Percentiles rank a stretch among this genome's conserved stretches.
Conservation (phyloP, 2,329 filamentous ascomycete genomes). For the Cercospora canescens region DNA sequence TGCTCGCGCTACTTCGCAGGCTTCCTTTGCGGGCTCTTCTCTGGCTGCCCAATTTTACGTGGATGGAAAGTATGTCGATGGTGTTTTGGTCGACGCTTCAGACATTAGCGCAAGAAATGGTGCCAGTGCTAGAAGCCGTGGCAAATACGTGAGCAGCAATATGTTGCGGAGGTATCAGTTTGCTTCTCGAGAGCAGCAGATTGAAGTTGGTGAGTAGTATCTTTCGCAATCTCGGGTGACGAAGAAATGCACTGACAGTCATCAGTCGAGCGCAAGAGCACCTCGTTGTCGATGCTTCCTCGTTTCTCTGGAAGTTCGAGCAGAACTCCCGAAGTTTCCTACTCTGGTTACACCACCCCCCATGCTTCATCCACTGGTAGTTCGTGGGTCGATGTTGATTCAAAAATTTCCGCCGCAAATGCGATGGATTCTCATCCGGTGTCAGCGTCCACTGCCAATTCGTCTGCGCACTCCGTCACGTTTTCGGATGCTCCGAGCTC, state of each 20-base stretch:
- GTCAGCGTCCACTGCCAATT: neutral
- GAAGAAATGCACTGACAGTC: neutral
- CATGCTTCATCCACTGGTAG: neutral
- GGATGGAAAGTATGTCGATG: constrained; percentile 17
- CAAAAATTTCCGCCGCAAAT: neutral
- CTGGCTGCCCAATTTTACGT: constrained; percentile 14
- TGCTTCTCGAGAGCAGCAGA: constrained; percentile 4
- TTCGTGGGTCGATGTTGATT: neutral
- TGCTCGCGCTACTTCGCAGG: neutral
- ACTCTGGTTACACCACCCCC: neutral
- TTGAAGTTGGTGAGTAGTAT: constrained; percentile 2
- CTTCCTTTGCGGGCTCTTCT: constrained; percentile 1
- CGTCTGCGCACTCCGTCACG: neutral
- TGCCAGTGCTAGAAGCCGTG: constrained; percentile 8
- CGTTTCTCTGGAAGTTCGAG: neutral
- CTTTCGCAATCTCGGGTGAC: neutral
- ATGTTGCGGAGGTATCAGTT: constrained; percentile 16
- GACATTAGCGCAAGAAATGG: neutral
- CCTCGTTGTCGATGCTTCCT: neutral
- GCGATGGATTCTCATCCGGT: neutral
- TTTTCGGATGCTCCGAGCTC: neutral
- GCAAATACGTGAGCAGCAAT: constrained; percentile 4
- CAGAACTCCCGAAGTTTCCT: neutral
- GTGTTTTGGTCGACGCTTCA: neutral
- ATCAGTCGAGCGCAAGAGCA: constrained; percentile 11